Base-by-base conservation (phyloP, 2,329 filamentous ascomycete genomes). In the Ceratocystis alfenasii region DNA sequence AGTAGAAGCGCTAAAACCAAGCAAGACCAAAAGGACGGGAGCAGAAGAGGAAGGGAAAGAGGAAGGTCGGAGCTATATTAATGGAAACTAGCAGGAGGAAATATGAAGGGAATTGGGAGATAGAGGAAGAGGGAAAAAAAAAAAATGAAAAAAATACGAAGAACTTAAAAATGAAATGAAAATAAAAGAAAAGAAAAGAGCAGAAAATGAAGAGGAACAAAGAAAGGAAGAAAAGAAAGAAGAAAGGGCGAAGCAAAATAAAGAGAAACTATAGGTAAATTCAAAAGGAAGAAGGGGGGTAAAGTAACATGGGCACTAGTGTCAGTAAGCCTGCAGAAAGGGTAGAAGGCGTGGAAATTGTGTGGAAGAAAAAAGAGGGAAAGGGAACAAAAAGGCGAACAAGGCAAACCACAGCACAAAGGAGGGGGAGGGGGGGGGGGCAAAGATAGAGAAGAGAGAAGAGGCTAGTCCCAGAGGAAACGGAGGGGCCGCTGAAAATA, bases 341-440 rank as follows among this genome's bases (percentile, higher is more conserved):
- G 63, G 50, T 20, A 55, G 33, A 57, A 62, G 57, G 66, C 55
- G 67, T 61, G 66, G 60, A 67, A 66, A 33, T 65, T 65, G 55
- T 63, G 66, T 57, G 55, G 45, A 41, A 28, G 46, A 50, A 57
- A 48, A 36, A 57, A 45, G 15, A 48, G 33, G 28, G 22, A 55
- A 55, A 30, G 48, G n/a, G 7, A 36, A 63, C n/a, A 63, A 53
- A 63, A 44, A 10, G 57, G 36, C 17, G 15, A 36, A 63, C 45
- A 8, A 22, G 59, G 33, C 30, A 57, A 65, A 63, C 63, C 33
- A 25, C 20, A 33, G 45, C 17, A 48, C n/a, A 63, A 57, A 50
- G 12, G 33, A n/a, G 22, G 59, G 20, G 25, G 25, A 44, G 17
- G 45, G 59, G 63, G 60, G 65, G 60, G 45, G 53, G 30, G 45